A percentile compares a stretch with the other conserved stretches of the same genome.
Evolutionary conservation across 164 flowering plant genomes (phyloP).

Genomic region (Warburgia ugandensis): DNA sequence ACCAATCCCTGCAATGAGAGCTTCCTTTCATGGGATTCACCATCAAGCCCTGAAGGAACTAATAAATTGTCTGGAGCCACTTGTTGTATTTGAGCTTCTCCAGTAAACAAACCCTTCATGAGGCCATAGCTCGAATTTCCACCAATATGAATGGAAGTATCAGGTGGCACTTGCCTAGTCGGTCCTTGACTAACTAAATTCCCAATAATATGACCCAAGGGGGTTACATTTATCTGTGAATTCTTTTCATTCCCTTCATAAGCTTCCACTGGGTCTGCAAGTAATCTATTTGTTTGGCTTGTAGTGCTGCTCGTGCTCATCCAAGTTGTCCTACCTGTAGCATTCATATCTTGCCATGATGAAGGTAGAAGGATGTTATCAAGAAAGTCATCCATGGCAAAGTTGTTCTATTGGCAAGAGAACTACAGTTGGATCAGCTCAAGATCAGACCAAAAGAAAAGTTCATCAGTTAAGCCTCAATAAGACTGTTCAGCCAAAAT

Average conservation of each 20-base stretch:
- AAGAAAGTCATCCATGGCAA: conserved; percentile 26
- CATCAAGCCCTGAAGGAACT: background rate
- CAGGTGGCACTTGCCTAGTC: background rate
- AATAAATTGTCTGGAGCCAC: conserved; percentile 3
- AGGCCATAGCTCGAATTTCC: conserved; percentile 15
- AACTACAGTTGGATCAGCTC: conserved; percentile 4
- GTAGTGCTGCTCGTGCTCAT: conserved; percentile 10
- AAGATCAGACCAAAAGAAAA: background rate
- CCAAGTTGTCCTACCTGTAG: conserved; percentile 20
- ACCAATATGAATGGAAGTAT: conserved; percentile 11
- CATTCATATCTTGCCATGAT: conserved; percentile 22
- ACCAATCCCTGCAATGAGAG: conserved; percentile 5
- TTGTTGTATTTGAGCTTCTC: conserved; percentile 10
- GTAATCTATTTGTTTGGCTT: conserved; percentile 17
- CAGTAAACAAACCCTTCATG: conserved; percentile 10
- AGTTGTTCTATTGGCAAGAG: background rate
- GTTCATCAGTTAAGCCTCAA: background rate
- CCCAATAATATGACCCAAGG: conserved; percentile 3
- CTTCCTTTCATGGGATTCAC: conserved; percentile 7
- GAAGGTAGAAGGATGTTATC: conserved; percentile 23
- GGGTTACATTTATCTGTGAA: conserved; percentile 1
- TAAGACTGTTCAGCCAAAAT: background rate
- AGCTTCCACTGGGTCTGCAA: conserved; percentile 9
- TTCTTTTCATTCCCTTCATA: conserved; percentile 12
- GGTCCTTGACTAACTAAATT: too few species aligned